Evolutionary conservation across 805 yeast species (phyloP), one percentile per base, ranked within the genome.

Genomic region (Priceomyces melissophilus): DNA sequence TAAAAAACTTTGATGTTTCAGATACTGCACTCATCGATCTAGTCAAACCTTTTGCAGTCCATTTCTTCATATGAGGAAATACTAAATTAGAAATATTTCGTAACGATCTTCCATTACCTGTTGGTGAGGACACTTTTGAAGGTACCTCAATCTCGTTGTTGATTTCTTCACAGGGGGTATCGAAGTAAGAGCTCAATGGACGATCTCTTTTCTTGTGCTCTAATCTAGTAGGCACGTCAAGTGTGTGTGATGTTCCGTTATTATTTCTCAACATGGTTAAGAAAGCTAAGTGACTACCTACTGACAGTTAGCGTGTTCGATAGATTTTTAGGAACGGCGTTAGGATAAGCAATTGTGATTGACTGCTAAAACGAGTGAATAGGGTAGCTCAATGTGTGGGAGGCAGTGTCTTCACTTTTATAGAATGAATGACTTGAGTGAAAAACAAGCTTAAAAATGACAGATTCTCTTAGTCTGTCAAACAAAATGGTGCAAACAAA

Each of bases 131-230:
- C n/a, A n/a, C 30, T 11, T 12, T 30, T 16, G 9, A 10, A 6
- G 11, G 30, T 14, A 15, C 6, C n/a, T 37, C 35, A 20, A 20
- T 8, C 15, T 37, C 30, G 11, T 26, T 30, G 9, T n/a, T 35
- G 7, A 30, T 20, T 11, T 29, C 34, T 8, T 41, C 42, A 27
- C 35, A 58, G 8, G 77, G 75, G 1, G 71, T 60, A 41, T 69
- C 73, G 34, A 61, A 64, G 45, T 57, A 61, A 10, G 69, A 60
- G 39, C 68, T 57, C 35, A 60, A 44, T 1, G 71, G 70, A 28
- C 71, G 52, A 33, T 52, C 46, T 31, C 58, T 35, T 29, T 44
- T 53, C 28, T 32, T 31, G 11, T 36, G 32, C 10, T 36, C 39
- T 30, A 16, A 3, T 11, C 27, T 16, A 28, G 27, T 26, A 13